Base-by-base conservation (phyloP, 1,139 yeast genomes). In the Yamadazyma triangularis region DNA sequence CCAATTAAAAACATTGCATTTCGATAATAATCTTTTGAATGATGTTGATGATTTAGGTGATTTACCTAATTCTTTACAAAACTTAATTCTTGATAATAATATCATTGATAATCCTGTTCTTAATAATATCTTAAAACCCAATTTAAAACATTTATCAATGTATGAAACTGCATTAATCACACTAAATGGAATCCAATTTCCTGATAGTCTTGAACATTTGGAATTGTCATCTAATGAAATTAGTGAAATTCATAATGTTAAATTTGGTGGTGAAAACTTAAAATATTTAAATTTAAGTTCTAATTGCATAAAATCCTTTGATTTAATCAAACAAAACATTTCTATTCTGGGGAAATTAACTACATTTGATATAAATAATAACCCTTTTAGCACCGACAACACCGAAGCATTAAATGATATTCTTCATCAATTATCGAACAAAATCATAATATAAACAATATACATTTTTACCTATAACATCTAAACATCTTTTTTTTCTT, bases 31-130 rank as follows among this genome's bases (percentile, higher is more conserved):
- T 32, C 15, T 28, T 13, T 42, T 53, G 11, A 56, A 50, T 32
- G 59, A 53, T 27, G 37, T 51, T 15, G 58, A 53, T 30, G 58
- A 53, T 24, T 39, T 53, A 28, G 59, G 58, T 2, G 15, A 22
- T 10, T 35, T 53, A 13, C 59, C 59, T 0, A 31, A 34, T 1
- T 41, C 47, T 4, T 29, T 53, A 9, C 31, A 32, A 13, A 45
- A 42, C 18, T 31, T 52, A 13, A 37, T 37, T 21, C 36, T 53
- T 28, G 53, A 52, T 32, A 49, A 45, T 30, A 53, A 53, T 29
- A 50, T 48, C 23, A 47, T 53, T 18, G 55, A 52, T 36, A 45
- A 53, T 28, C 40, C 41, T 27, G 45, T 47, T 28, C 39, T 50
- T 16, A 30, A 38, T 27, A 51, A 49, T 27, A 45, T 50, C 8